Conservation (phyloP, 140 eudicot species). For the Ambrosia hybrid region DNA sequence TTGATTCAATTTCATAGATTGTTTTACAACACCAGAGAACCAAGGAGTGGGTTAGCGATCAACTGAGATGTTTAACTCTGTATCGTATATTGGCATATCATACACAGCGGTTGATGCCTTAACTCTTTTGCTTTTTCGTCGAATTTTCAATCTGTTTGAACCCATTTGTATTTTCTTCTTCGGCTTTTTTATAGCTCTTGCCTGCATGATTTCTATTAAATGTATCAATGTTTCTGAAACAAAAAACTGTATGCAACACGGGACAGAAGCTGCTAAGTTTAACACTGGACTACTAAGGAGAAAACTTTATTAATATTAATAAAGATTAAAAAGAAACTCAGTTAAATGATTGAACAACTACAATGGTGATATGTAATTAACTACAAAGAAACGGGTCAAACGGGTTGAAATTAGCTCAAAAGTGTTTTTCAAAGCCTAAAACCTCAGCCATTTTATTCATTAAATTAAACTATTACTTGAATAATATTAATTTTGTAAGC, state of each 20-base stretch:
- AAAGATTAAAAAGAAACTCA: too few relatives aligned
- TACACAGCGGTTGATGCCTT: slow-evolving; percentile 40
- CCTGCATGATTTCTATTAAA: slow-evolving; percentile 41
- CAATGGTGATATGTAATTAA: too few relatives aligned
- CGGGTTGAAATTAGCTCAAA: neutral
- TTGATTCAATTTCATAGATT: too few relatives aligned
- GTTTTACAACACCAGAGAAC: too few relatives aligned
- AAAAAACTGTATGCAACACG: too few relatives aligned
- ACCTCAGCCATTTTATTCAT: neutral
- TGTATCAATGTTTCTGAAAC: too few relatives aligned
- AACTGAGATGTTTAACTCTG: slow-evolving; percentile 27
- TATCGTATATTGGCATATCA: slow-evolving; percentile 41
- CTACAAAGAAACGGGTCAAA: neutral
- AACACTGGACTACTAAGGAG: neutral
- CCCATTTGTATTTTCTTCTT: slow-evolving; percentile 66
- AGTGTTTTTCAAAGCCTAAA: neutral
- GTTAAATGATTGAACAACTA: too few relatives aligned
- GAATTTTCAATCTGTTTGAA: slow-evolving; percentile 61
- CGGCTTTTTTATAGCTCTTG: slow-evolving; percentile 61
- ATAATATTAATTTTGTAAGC: neutral
- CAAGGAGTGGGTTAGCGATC: slow-evolving; percentile 43
- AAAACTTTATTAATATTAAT: neutral
- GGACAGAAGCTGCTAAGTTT: too few relatives aligned
- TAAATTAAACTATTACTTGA: neutral
- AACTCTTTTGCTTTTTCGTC: slow-evolving; percentile 57